Evolutionary conservation across 192 early-diverging fungal species (phyloP).

Genomic region (Coemansia asiatica): DNA sequence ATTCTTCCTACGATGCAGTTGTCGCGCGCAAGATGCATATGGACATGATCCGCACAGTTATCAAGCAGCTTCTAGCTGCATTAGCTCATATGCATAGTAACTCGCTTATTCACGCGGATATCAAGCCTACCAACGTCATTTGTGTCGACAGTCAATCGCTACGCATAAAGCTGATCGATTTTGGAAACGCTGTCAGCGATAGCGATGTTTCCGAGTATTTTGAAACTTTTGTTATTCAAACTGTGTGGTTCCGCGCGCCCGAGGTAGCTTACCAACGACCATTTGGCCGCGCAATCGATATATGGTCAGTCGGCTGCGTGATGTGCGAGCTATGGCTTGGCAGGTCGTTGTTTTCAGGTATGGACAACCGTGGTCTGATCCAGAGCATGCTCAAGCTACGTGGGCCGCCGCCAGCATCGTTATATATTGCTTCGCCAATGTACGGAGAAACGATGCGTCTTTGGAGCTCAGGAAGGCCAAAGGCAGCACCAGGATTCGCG

Average conservation of each 20-base stretch:
- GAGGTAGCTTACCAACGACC: constrained; percentile 82
- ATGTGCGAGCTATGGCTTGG: constrained; percentile 78
- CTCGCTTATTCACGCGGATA: constrained; percentile 83
- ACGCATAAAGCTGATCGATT: constrained; percentile 90
- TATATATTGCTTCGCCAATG: constrained; percentile 62
- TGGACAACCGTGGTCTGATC: constrained; percentile 66
- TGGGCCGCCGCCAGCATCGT: constrained; percentile 67
- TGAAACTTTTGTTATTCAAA: constrained; percentile 79
- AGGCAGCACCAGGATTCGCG: constrained; percentile 29
- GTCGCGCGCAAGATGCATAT: constrained; percentile 45
- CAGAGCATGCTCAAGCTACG: constrained; percentile 70
- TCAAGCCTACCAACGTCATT: constrained; percentile 92
- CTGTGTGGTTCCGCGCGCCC: constrained; percentile 94
- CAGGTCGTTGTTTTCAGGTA: constrained; percentile 65
- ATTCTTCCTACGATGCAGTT: constrained; percentile 31
- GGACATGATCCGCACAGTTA: constrained; percentile 75
- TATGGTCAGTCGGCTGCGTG: constrained; percentile 86
- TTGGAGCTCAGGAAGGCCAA: constrained; percentile 41
- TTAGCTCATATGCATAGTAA: constrained; percentile 82
- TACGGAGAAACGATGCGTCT: constrained; percentile 58
- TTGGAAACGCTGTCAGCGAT: constrained; percentile 81
- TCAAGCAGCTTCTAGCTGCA: constrained; percentile 80
- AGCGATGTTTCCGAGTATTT: constrained; percentile 51
- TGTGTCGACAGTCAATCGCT: constrained; percentile 68
- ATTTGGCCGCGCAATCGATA: constrained; percentile 72